phyloP scores from a whole-genome alignment of 1,284 basidiomycete species.

The Heterobasidion irregulare region DNA sequence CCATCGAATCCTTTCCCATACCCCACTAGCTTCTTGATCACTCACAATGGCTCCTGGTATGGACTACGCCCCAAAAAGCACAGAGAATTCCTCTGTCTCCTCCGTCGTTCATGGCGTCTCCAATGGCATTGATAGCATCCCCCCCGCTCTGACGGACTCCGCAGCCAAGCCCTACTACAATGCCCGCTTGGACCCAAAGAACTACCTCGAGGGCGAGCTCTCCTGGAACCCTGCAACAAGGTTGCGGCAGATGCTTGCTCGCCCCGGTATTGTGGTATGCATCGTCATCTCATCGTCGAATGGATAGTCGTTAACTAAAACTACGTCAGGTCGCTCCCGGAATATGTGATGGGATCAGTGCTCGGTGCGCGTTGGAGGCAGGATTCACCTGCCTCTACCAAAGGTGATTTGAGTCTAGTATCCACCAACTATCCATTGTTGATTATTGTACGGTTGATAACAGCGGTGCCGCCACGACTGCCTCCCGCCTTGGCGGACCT shows the following conservation, averaged over 20 bases:
- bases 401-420: constrained; percentile 25
- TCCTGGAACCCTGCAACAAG: constrained; percentile 63
- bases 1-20: not conserved
- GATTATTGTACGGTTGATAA: not conserved
- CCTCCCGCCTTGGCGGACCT: constrained; percentile 68
- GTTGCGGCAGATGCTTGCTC: constrained; percentile 66
- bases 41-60: constrained; percentile 6
- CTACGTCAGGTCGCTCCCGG: constrained; percentile 55
- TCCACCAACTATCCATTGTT: not conserved
- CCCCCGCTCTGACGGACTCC: not conserved
- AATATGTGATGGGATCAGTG: constrained; percentile 77
- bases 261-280: constrained; percentile 69
- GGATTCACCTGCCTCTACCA: constrained; percentile 74
- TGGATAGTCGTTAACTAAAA: not conserved
- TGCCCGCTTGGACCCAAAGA: constrained; percentile 55
- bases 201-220: constrained; percentile 60
- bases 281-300: not conserved
- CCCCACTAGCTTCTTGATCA: not conserved
- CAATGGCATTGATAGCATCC: not conserved
- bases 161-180: constrained; percentile 39
- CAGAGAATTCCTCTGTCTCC: not conserved
- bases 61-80: not conserved
- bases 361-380: constrained; percentile 69
- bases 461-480: constrained; percentile 69
- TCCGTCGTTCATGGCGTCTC: not conserved